Base-by-base conservation (phyloP, 306 rosid genomes). In the Vigna mungo region DNA sequence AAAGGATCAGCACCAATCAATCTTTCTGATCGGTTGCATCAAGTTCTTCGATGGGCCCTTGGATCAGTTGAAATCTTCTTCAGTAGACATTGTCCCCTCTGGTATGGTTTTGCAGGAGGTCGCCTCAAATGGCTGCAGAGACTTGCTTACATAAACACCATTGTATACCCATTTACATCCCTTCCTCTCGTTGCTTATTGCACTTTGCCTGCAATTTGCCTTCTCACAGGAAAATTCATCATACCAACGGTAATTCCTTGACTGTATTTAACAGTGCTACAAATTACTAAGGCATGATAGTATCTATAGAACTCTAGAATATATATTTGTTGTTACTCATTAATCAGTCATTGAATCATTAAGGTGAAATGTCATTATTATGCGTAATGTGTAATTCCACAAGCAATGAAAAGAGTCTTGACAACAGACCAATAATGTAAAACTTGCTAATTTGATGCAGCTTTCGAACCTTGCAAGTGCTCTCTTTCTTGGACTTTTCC, bases 41-140 rank as follows among this genome's bases (percentile, higher is more conserved):
- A 95, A 92, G 99, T 95, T 83, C 96, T 95, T 71, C 89, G 99
- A 61, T 95, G 99, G 99, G 99, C 99, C 11, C 97, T 95, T 64
- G 99, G 99, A 79, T 95, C 99, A n/a, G 97, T 95, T 78, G 99
- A 95, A 88, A 95, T 95, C 81, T 95, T 95, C 92, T 86, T 95
- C n/a, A 95, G 99, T 16, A 88, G 99, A 83, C 99, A 95, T 56
- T 95, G 99, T 74, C 99, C 99, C 32, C 91, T 95, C 13, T 95
- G 99, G 99, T 95, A 95, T 59, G 99, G 99, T 16, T 95, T 86
- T 44, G 92, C 94, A 0, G 99, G 99, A 20, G 99, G 99, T 41
- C 97, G 99, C 75, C 98, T 95, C 82, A 90, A 81, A 78, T 76
- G 83, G 85, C 91, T 95, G 65, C 99, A 95, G 73, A 88, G 99